Evolutionary conservation across 352 stramenopile genomes (phyloP), one percentile per base, ranked within the genome.

Genomic region (Pilasporangium apinafurcum): DNA sequence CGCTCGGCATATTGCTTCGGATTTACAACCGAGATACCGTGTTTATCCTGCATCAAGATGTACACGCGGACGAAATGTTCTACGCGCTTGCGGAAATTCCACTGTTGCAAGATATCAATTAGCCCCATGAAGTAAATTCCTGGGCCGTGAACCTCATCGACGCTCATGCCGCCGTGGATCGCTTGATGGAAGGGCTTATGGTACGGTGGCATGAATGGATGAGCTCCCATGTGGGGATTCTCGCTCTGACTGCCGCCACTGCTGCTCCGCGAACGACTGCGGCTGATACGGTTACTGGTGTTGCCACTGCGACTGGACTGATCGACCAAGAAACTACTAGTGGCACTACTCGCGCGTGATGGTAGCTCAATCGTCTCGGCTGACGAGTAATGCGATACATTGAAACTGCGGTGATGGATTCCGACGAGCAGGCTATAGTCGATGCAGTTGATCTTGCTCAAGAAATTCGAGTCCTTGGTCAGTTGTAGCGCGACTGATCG

Each of bases 31-130:
- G 68, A 86, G 42, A 92, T 86, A 3, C 77, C 77, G 45, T 79
- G 64, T 28, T 60, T 64, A 44, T 87, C 76, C 62, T 92, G 80
- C 35, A 83, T 45, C 12, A 85, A 41, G 4, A 92, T 30, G 43
- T 86, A 88, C 4, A 83, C 74, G 24, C 77, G 74, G 13, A 89
- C 42, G 48, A 89, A 87, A 39, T 89, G 72, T 59, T 98, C 92
- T 8, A 94, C 48, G 20, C 86, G 70, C 48, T 98, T 98, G 22
- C 88, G 68, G 0, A 92, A 68, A 47, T 96, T 97, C 80, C 93
- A 98, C 51, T 96, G 86, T 55, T 97, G 90, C 10, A 98, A 68
- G 50, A 98, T 97, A 51, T 98, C 92, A 59, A 98, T 97, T 21
- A 98, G 73, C 1, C 92, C 92, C 62, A 97, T 91, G 59, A 92